A percentile compares a stretch with the other conserved stretches of the same genome.
Evolutionary conservation across 2,329 filamentous ascomycete species (phyloP).

Genomic region (Fusarium irregulare): DNA sequence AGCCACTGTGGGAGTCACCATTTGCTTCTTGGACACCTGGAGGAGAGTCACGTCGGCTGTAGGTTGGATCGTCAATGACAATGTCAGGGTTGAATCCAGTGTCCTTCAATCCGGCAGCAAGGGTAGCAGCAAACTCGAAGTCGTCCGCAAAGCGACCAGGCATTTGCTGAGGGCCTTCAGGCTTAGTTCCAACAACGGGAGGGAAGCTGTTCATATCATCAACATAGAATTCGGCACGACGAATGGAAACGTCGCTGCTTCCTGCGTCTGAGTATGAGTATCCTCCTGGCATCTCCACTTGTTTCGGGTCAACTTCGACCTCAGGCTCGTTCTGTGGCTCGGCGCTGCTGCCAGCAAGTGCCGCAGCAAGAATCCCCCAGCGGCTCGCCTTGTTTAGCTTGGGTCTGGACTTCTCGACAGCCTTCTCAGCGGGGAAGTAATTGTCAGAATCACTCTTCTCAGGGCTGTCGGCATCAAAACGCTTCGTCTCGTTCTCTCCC

Average conservation of each 20-base stretch:
- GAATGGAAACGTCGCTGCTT: conserved; percentile 34
- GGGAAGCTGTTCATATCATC: conserved; percentile 59
- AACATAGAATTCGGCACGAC: conserved; percentile 41
- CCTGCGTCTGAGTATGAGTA: conserved; percentile 25
- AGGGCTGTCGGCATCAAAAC: conserved; percentile 71
- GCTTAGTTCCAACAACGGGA: conserved; percentile 69
- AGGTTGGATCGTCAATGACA: conserved; percentile 73
- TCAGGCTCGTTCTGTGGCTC: conserved; percentile 53
- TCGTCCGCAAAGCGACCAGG: conserved; percentile 76
- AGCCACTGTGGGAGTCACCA: conserved; percentile 51
- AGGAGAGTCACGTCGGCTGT: conserved; percentile 72
- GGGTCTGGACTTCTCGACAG: conserved; percentile 49
- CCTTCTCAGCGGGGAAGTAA: conserved; percentile 40
- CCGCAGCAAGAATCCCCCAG: conserved; percentile 66
- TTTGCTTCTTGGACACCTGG: conserved; percentile 66
- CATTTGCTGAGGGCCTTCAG: conserved; percentile 64
- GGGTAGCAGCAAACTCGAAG: conserved; percentile 74
- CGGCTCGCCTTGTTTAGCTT: conserved; percentile 55
- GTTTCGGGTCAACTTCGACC: conserved; percentile 25
- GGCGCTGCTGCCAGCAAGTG: conserved; percentile 57
- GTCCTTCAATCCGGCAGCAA: conserved; percentile 75
- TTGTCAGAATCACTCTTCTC: conserved; percentile 53
- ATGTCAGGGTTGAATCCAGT: conserved; percentile 78
- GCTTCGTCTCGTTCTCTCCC: conserved; percentile 73
- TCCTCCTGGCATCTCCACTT: conserved; percentile 27